phyloP scores from a whole-genome alignment of 2,329 filamentous ascomycete genomes.

The Colletotrichum somersetense region DNA sequence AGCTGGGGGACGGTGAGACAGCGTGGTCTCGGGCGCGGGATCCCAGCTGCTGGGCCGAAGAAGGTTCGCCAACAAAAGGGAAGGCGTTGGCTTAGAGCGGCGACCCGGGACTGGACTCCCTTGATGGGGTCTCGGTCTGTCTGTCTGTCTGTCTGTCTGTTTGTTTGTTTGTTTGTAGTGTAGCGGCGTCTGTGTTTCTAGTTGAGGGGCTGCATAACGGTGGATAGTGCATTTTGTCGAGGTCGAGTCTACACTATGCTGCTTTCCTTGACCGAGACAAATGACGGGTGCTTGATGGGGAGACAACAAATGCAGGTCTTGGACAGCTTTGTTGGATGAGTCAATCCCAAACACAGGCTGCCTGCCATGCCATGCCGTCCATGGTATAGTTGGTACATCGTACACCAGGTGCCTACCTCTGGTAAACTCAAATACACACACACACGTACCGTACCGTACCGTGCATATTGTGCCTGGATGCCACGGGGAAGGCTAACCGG shows the following conservation, averaged over 20 bases:
- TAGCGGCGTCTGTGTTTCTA: constrained; percentile 3
- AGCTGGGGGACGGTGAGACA: constrained; percentile 29
- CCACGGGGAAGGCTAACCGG: constrained; percentile 29
- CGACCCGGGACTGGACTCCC: background rate
- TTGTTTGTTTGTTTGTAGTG: too few species aligned
- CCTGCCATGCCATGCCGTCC: too few species aligned
- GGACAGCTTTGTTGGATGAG: constrained; percentile 17
- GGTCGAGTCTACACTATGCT: constrained; percentile 5
- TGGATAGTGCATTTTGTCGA: constrained; percentile 20
- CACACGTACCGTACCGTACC: background rate
- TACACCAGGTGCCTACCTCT: background rate
- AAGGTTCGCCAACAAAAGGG: background rate
- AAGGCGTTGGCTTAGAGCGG: background rate
- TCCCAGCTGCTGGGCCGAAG: background rate
- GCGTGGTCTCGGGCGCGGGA: constrained; percentile 19
- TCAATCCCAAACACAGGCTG: constrained; percentile 31
- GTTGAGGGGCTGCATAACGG: constrained; percentile 22
- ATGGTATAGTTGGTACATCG: too few species aligned
- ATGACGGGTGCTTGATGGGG: constrained; percentile 14
- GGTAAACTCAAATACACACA: background rate
- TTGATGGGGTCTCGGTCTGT: constrained; percentile 6
- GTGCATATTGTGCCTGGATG: constrained; percentile 8
- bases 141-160: background rate
- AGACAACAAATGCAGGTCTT: background rate
- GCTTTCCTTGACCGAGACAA: constrained; percentile 16